phyloP scores from a whole-genome alignment of 2,329 filamentous ascomycete genomes.

The Nigrospora oryzae region DNA sequence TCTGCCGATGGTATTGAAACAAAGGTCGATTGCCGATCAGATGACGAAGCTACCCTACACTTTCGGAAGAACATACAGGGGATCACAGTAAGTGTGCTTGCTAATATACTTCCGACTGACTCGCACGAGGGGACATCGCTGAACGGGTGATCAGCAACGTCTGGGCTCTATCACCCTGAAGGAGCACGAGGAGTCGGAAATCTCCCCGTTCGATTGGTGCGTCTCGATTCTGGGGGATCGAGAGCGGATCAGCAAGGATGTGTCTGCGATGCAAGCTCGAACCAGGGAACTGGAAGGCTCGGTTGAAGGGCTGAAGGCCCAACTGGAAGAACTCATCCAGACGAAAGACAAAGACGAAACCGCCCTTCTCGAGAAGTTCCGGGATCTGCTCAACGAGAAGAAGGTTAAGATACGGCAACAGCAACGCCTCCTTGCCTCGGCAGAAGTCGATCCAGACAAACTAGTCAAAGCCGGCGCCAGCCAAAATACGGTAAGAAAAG shows the following conservation, averaged over 20 bases:
- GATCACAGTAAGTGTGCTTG: conserved; percentile 48
- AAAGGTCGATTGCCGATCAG: conserved; percentile 46
- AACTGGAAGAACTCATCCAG: conserved; percentile 57
- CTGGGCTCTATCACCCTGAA: conserved; percentile 57
- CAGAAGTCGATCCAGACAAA: conserved; percentile 30
- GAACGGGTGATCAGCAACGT: conserved; percentile 45
- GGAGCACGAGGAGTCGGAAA: conserved; percentile 43
- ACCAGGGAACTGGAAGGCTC: conserved; percentile 42
- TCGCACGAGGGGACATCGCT: background rate
- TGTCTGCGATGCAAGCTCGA: conserved; percentile 31
- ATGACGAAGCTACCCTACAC: conserved; percentile 48
- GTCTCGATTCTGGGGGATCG: conserved; percentile 44
- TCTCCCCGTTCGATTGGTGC: conserved; percentile 66
- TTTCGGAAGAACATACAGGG: conserved; percentile 58
- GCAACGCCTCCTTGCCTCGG: conserved; percentile 47
- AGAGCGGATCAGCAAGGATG: conserved; percentile 31
- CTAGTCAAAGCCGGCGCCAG: conserved; percentile 19
- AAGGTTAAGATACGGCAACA: conserved; percentile 73
- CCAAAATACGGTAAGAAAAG: conserved; percentile 12
- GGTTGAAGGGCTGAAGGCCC: conserved; percentile 49
- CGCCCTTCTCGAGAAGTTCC: conserved; percentile 60
- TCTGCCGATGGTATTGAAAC: conserved; percentile 46
- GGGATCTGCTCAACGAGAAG: conserved; percentile 66
- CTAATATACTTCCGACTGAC: conserved; percentile 6
- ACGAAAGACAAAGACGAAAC: conserved; percentile 61